A percentile compares a stretch with the other conserved stretches of the same genome.
Conservation (phyloP, 129 eudicot species). For the Deinandra increscens region DNA sequence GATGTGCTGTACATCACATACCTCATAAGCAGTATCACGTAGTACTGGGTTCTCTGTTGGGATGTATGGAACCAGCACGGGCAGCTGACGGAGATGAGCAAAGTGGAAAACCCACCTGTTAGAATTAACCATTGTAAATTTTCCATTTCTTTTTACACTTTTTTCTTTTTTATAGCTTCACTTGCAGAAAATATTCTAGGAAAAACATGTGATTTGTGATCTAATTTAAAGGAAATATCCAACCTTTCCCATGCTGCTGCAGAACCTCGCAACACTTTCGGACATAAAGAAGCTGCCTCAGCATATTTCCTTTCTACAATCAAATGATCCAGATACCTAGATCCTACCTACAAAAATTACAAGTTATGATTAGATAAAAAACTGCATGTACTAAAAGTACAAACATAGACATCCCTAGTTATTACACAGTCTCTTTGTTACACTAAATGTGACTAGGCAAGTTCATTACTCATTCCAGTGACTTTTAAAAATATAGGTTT, state of each 20-base stretch:
- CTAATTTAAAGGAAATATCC: not conserved
- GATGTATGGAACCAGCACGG: conserved; percentile 85
- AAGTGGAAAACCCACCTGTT: conserved; percentile 97
- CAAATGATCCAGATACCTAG: conserved; percentile 91
- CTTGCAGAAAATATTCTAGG: conserved; percentile 14
- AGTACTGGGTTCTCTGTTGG: conserved; percentile 92
- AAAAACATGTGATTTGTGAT: conserved; percentile 11
- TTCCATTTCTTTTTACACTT: not conserved
- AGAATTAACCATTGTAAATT: conserved; percentile 24
- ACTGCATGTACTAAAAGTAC: not conserved
- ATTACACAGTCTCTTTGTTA: conserved; percentile 10
- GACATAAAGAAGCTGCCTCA: conserved; percentile 97
- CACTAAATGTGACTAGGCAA: not conserved
- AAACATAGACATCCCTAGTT: not conserved
- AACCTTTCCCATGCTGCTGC: conserved; percentile 99
- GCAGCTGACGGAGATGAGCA: conserved; percentile 99
- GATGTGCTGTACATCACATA: conserved; percentile 19
- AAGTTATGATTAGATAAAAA: not conserved
- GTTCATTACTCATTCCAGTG: conserved; percentile 3
- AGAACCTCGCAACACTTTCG: conserved; percentile 85
- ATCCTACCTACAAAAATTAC: conserved; percentile 60
- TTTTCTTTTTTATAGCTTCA: not conserved
- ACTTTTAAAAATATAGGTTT: not conserved
- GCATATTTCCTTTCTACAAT: conserved; percentile 93
- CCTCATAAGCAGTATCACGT: conserved; percentile 99